phyloP scores from a whole-genome alignment of 106 monocot species.

The Triglochin maritima region DNA sequence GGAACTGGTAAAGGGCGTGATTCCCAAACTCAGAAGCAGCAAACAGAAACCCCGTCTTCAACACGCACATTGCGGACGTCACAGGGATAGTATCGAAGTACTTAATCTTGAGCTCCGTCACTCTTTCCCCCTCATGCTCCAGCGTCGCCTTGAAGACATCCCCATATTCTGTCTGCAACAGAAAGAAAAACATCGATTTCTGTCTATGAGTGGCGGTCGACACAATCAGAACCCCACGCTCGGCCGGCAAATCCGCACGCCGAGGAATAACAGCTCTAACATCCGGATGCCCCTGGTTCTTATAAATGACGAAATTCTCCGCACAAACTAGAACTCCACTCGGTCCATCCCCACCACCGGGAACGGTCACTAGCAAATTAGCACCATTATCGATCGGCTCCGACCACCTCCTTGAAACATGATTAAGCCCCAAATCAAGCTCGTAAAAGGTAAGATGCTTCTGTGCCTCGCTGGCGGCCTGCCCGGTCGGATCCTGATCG shows the following conservation, averaged over 20 bases:
- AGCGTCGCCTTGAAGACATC: slow-evolving; percentile 82
- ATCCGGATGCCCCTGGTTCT: slow-evolving; percentile 92
- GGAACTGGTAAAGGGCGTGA: slow-evolving; percentile 86
- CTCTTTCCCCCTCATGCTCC: slow-evolving; percentile 60
- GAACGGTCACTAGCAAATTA: slow-evolving; percentile 79
- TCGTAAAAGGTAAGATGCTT: slow-evolving; percentile 99
- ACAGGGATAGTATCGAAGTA: slow-evolving; percentile 96
- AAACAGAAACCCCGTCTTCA: slow-evolving; percentile 78
- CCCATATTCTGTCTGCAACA: slow-evolving; percentile 91
- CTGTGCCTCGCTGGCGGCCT: slow-evolving; percentile 79
- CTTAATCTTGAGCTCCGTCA: slow-evolving; percentile 85
- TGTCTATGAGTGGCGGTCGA: slow-evolving; percentile 74
- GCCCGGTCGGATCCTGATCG: slow-evolving; percentile 76
- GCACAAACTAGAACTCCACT: slow-evolving; percentile 92
- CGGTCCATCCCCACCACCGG: slow-evolving; percentile 93
- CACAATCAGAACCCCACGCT: slow-evolving; percentile 81
- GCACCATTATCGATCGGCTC: slow-evolving; percentile 95
- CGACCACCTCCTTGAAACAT: slow-evolving; percentile 84
- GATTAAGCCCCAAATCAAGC: slow-evolving; percentile 91
- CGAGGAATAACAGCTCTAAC: slow-evolving; percentile 86
- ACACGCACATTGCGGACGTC: slow-evolving; percentile 73
- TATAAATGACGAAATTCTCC: slow-evolving; percentile 91
- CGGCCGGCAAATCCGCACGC: slow-evolving; percentile 74
- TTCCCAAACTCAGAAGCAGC: slow-evolving; percentile 95
- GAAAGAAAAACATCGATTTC: slow-evolving; percentile 92